Percentiles rank a stretch among this genome's conserved stretches.
phyloP scores from a whole-genome alignment of 1,284 basidiomycete genomes.

The Testicularia cyperi region DNA sequence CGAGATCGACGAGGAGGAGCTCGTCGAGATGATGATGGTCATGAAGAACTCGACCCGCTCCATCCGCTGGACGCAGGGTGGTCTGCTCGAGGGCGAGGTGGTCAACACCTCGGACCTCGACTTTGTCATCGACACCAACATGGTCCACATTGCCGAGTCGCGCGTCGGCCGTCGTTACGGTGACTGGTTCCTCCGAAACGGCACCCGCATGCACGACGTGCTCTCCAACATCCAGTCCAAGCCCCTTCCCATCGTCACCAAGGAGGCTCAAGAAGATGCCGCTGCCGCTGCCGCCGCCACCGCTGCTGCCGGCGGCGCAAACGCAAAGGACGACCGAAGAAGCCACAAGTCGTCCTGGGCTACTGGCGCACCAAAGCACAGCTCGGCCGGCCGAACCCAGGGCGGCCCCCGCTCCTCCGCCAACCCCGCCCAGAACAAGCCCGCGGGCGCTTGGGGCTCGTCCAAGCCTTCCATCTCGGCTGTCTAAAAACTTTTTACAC shows the following conservation, averaged over 20 bases:
- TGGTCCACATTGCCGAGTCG: slow-evolving; percentile 92
- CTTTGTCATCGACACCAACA: slow-evolving; percentile 90
- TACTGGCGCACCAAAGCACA: neutral
- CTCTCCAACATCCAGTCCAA: slow-evolving; percentile 44
- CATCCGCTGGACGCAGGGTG: slow-evolving; percentile 69
- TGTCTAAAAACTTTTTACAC: too few relatives aligned
- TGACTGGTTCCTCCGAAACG: slow-evolving; percentile 85
- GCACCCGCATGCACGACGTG: slow-evolving; percentile 51
- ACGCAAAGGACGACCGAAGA: neutral
- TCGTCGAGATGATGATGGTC: slow-evolving; percentile 94
- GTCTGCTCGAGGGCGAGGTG: slow-evolving; percentile 77
- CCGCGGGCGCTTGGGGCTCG: slow-evolving; percentile 11
- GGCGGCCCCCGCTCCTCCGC: neutral
- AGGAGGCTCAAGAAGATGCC: slow-evolving; percentile 20
- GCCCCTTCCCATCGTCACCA: slow-evolving; percentile 41
- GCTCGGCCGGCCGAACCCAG: neutral
- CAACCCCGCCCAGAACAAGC: too few relatives aligned
- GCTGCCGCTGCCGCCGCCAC: slow-evolving; percentile 6
- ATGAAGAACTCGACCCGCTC: slow-evolving; percentile 75
- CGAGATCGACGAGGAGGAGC: slow-evolving; percentile 82
- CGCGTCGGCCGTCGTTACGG: slow-evolving; percentile 88
- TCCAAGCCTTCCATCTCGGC: slow-evolving; percentile 3
- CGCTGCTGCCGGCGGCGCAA: neutral
- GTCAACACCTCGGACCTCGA: slow-evolving; percentile 90
- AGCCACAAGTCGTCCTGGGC: slow-evolving; percentile 8